These are phyloP conservation scores for Carex sylvatica DNA, from an alignment of 202 grass and related monocot genomes.

Conservation along the genomic window DNA sequence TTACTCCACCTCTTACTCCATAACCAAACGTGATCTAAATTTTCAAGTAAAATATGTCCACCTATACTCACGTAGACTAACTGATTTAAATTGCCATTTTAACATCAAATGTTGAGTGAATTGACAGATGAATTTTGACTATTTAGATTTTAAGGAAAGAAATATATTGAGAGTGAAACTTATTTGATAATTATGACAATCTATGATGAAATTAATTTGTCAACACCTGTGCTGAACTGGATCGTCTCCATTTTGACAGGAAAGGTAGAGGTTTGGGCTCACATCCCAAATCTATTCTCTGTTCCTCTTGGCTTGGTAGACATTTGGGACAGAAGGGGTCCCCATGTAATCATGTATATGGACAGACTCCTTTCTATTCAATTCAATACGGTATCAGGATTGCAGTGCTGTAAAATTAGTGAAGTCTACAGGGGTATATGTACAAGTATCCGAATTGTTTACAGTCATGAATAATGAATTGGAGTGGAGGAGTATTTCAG, in stretches of 20 bases:
- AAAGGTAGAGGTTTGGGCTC: neutral
- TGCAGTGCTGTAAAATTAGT: neutral
- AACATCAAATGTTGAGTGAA: no score
- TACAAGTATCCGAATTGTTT: neutral
- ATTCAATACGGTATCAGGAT: neutral
- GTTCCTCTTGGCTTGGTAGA: neutral
- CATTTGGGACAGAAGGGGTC: slow-evolving; percentile 5
- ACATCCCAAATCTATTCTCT: neutral
- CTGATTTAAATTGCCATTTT: no score
- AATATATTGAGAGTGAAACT: no score
- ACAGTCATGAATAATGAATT: slow-evolving; percentile 48
- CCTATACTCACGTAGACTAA: no score
- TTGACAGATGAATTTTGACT: no score
- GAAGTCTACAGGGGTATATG: neutral
- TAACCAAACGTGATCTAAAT: no score
- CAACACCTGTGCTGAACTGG: no score
- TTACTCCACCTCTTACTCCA: no score
- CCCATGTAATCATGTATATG: neutral
- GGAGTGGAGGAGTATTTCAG: slow-evolving; percentile 41
- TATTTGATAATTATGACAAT: neutral
- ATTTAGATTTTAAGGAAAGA: no score
- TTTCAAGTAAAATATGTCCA: no score
- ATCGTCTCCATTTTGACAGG: neutral
- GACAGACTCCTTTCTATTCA: neutral
- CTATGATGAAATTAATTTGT: no score